Evolutionary conservation across 176 grass and related monocot genomes (phyloP), one percentile per base, ranked within the genome.

Genomic region (Aechmea fasciata): DNA sequence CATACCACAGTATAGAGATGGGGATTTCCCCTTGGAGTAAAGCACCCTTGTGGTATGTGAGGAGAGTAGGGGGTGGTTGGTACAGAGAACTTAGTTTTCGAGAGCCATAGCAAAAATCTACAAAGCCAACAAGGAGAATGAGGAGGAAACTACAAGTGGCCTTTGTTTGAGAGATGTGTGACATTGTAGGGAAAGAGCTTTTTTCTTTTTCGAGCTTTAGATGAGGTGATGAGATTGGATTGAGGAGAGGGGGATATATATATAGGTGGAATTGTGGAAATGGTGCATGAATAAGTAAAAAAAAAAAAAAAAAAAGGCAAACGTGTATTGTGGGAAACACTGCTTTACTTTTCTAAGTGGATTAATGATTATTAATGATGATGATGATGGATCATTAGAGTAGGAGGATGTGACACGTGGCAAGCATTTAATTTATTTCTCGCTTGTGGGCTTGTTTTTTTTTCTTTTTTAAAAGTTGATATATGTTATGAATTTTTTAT

Each of bases 31-130:
- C 87, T 19, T 59, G 41, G 71, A 91, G 87, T 67, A 91, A 63
- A 26, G 73, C 68, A 20, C 85, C 91, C 33, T 83, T 53, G 78
- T 91, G 91, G 85, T 96, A 96, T 11, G 69, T 11, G 10, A 93
- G 48, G 0, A 65, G 67, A 17, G 13, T 29, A 10, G 28, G 29
- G 10, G 65, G 65, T 48, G 65, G 41, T 67, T 67, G 33, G 65
- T 67, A 67, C 3, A 67, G 13, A 67, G 65, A 67, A 10, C 12
- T 10, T 67, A 67, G 65, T 2, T 67, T 67, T 67, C 65, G 17
- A 10, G 65, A 47, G 11, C 29, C 65, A 49, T 13, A 67, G 10
- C 65, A 49, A 47, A 47, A 10, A 15, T 67, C 6, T 48, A 10
- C 41, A 18, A 48, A 67, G 65, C n/a, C 1, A 1, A 67, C 65